phyloP scores from a whole-genome alignment of 257 asterid species.

The Solanum gandarillasii region DNA sequence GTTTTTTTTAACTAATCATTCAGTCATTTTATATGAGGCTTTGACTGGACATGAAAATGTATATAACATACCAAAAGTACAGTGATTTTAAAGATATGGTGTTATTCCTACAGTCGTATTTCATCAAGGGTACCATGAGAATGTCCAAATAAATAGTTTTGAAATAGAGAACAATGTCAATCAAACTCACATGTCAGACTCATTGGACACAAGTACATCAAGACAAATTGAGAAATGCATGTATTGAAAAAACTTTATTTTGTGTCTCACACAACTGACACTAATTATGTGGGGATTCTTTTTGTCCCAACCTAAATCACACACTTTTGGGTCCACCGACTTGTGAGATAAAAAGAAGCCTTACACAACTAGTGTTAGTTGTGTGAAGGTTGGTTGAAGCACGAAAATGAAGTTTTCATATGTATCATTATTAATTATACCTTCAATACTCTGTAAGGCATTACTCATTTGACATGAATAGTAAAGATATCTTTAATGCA shows the following conservation, averaged over 20 bases:
- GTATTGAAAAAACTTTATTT: background rate
- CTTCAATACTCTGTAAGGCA: background rate
- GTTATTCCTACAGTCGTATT: background rate
- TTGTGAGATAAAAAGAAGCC: background rate
- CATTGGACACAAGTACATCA: background rate
- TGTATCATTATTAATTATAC: background rate
- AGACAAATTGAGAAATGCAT: background rate
- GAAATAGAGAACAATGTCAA: background rate
- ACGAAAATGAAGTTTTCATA: background rate
- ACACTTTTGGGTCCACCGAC: background rate
- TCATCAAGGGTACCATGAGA: background rate
- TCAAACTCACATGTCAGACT: background rate
- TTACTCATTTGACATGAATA: background rate
- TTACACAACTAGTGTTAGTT: background rate
- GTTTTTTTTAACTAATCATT: background rate
- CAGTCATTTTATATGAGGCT: background rate
- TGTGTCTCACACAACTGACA: background rate
- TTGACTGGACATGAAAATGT: background rate
- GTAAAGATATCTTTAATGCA: conserved; percentile 8
- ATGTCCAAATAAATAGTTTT: background rate
- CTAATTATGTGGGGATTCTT: background rate
- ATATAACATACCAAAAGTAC: background rate
- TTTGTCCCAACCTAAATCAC: background rate
- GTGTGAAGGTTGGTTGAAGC: background rate
- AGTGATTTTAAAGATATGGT: background rate